Conservation (phyloP, 78 protist genomes). For the Blattamonas nauphoetae region DNA sequence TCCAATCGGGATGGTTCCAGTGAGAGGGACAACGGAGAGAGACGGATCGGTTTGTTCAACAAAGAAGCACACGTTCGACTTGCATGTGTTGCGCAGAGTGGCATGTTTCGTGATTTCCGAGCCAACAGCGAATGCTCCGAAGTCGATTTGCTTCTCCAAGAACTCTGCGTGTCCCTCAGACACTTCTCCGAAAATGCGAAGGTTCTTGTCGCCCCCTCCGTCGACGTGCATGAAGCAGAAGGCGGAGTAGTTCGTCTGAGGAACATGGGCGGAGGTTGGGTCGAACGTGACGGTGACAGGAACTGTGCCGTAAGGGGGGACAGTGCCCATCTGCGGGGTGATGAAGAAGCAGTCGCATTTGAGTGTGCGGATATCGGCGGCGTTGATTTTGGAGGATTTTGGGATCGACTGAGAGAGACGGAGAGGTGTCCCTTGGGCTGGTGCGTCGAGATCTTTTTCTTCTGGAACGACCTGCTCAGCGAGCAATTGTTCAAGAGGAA, state of each 20-base stretch:
- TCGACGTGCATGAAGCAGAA: slow-evolving; percentile 8
- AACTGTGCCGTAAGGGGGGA: background rate
- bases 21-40: background rate
- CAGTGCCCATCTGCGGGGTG: background rate
- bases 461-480: too few species aligned
- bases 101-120: background rate
- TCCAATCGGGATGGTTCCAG: slow-evolving; percentile 17
- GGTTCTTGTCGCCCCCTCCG: slow-evolving; percentile 13
- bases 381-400: background rate
- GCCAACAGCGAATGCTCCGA: slow-evolving; percentile 32
- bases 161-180: background rate
- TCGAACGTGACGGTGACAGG: background rate
- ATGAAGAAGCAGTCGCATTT: background rate
- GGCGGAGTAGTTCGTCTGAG: background rate
- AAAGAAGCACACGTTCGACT: background rate
- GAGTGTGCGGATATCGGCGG: background rate
- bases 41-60: background rate
- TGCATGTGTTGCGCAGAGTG: background rate
- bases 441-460: background rate
- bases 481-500: too few species aligned
- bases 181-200: slow-evolving; percentile 8
- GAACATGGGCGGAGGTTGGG: background rate
- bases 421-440: background rate
- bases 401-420: background rate
- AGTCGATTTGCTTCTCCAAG: slow-evolving; percentile 19